phyloP scores from a whole-genome alignment of 2,329 filamentous ascomycete species.

The Colletotrichum echinochloae region DNA sequence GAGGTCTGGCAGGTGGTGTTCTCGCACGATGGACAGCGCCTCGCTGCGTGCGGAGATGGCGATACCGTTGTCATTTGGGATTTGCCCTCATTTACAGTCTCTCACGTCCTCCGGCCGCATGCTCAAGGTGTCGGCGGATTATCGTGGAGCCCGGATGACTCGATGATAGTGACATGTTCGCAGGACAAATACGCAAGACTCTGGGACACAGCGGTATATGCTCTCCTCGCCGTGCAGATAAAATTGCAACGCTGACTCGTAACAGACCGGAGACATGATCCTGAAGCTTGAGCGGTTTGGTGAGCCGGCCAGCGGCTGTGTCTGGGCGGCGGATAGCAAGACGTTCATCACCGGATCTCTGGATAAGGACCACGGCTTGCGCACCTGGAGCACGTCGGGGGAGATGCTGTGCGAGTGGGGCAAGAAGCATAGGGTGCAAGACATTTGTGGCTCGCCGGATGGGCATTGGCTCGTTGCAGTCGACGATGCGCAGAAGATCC shows the following conservation, averaged over 20 bases:
- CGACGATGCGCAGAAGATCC: constrained; percentile 75
- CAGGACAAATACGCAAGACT: constrained; percentile 79
- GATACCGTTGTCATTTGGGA: constrained; percentile 85
- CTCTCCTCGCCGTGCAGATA: not conserved
- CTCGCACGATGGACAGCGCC: constrained; percentile 84
- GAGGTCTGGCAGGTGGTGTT: constrained; percentile 95
- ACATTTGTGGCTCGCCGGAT: constrained; percentile 85
- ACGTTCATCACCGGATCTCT: constrained; percentile 85
- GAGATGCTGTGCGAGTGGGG: constrained; percentile 74
- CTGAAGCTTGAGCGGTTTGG: constrained; percentile 76
- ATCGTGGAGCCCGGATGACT: constrained; percentile 92
- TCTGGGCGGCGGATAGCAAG: constrained; percentile 85
- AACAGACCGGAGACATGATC: constrained; percentile 72
- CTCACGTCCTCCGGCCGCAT: constrained; percentile 75
- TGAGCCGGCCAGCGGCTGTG: constrained; percentile 89
- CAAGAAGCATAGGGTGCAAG: constrained; percentile 81
- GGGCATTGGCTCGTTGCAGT: constrained; percentile 84
- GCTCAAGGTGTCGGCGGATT: constrained; percentile 80
- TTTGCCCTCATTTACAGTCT: constrained; percentile 73
- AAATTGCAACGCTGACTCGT: not conserved
- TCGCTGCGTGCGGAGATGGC: constrained; percentile 86
- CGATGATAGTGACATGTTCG: constrained; percentile 85
- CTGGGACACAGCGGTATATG: constrained; percentile 77
- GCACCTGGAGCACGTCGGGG: constrained; percentile 76
- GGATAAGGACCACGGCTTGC: constrained; percentile 74